Evolutionary conservation across 2,329 filamentous ascomycete genomes (phyloP), one percentile per base, ranked within the genome.

Genomic region (Fusarium illudens): DNA sequence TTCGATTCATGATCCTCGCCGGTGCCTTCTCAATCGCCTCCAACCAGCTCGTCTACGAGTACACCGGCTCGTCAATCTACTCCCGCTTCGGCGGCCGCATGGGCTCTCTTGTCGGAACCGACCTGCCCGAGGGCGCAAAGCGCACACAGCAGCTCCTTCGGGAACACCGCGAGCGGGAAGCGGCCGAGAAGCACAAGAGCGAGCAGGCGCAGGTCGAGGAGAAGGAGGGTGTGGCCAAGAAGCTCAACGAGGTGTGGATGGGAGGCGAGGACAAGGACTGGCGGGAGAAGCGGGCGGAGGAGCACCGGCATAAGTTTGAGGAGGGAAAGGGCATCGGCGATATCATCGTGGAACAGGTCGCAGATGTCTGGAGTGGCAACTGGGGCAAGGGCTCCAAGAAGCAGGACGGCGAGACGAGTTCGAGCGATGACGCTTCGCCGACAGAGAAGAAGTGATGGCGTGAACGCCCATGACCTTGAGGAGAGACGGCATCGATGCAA

Each of bases 281-380:
- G 86, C 80, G 81, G 73, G 76, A 82, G 77, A 83, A 84, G 80
- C 79, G 86, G 64, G 78, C 81, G 4, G 80, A 81, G 72, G 81
- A 83, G 74, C 85, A 88, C 71, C 79, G 79, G 62, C 83, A 83
- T 75, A 85, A 84, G 60, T 75, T 89, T 36, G 81, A 84, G 53
- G 83, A 87, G 64, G 87, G 87, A 5, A 85, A 84, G 71, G 86
- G 86, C 4, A 82, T 87, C 72, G 83, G 83, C 64, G 85, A 84
- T 33, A 79, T 89, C 60, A 89, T 89, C 56, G 77, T 83, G 64
- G 84, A 87, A 9, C 86, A 88, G 75, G 79, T 89, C 57, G 76
- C 77, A n/a, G 86, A 89, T 65, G 87, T 87, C 12, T 86, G 77
- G 68, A 78, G 73, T 36, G 79, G 79, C 6, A 79, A 78, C 54